Conservation (phyloP, 1,284 basidiomycete genomes). For the Lentinula novae-zelandiae region DNA sequence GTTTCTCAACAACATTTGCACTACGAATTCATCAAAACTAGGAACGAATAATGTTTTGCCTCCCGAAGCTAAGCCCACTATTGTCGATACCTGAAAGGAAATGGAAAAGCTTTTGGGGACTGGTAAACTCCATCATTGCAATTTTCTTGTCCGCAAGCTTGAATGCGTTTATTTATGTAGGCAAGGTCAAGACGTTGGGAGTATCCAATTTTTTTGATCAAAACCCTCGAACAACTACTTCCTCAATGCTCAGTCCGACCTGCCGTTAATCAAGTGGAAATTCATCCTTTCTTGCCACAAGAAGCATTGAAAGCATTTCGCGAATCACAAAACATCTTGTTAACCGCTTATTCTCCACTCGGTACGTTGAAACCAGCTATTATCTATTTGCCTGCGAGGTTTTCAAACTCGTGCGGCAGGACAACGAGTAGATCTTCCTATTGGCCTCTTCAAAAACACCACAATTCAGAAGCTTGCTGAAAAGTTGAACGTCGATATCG, state of each 20-base stretch:
- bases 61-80: conserved; percentile 44
- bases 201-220: conserved; percentile 70
- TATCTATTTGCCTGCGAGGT: neutral
- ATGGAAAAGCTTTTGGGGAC: conserved; percentile 46
- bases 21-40: neutral
- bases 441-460: conserved; percentile 15
- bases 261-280: conserved; percentile 40
- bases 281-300: conserved; percentile 46
- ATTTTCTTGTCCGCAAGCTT: no score
- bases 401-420: no score
- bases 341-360: conserved; percentile 69
- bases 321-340: conserved; percentile 50
- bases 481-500: conserved; percentile 39
- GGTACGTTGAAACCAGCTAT: conserved; percentile 28
- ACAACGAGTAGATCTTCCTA: no score
- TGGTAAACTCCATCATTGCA: no score
- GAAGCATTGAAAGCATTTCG: conserved; percentile 54
- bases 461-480: conserved; percentile 42
- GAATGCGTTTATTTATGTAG: conserved; percentile 12
- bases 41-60: conserved; percentile 23
- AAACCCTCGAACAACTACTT: conserved; percentile 41
- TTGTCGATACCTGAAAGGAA: conserved; percentile 49
- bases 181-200: conserved; percentile 57
- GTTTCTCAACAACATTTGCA: neutral
- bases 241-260: conserved; percentile 4